Evolutionary conservation across 371 early-diverging fungal genomes (phyloP).

Genomic region (Mucor circinelloides): DNA sequence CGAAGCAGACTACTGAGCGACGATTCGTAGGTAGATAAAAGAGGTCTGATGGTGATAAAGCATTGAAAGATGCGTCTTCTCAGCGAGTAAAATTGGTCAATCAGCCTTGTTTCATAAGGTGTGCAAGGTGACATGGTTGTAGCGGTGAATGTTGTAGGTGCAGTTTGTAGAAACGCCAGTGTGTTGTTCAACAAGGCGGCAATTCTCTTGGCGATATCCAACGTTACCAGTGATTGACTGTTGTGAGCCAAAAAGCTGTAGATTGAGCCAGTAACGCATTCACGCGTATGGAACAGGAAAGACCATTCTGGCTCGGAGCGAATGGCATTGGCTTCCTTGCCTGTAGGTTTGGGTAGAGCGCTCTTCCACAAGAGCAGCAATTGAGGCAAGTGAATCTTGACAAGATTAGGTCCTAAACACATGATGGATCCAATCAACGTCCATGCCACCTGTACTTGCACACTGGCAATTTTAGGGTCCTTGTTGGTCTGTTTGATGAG

Average conservation of each 20-base stretch:
- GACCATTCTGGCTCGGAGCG: conserved; percentile 73
- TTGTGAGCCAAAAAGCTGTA: conserved; percentile 76
- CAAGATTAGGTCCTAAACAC: conserved; percentile 82
- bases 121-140: conserved; percentile 46
- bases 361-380: conserved; percentile 73
- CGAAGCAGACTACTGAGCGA: conserved; percentile 58
- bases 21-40: conserved; percentile 67
- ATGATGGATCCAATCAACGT: conserved; percentile 76
- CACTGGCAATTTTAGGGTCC: conserved; percentile 59
- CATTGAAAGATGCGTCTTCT: conserved; percentile 76
- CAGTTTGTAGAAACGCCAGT: conserved; percentile 64
- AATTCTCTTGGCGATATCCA: conserved; percentile 83
- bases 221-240: conserved; percentile 62
- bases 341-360: conserved; percentile 65
- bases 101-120: conserved; percentile 48
- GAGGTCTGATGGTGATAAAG: conserved; percentile 67
- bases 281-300: conserved; percentile 66
- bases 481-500: conserved; percentile 68
- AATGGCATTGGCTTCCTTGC: conserved; percentile 58
- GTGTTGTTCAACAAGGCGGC: conserved; percentile 80
- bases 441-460: conserved; percentile 84
- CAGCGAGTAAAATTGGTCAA: conserved; percentile 66
- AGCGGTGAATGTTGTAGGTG: conserved; percentile 55
- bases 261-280: conserved; percentile 73
- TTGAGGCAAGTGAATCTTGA: conserved; percentile 80